Conservation (phyloP, 306 rosid species). For the Casuarina glauca region DNA sequence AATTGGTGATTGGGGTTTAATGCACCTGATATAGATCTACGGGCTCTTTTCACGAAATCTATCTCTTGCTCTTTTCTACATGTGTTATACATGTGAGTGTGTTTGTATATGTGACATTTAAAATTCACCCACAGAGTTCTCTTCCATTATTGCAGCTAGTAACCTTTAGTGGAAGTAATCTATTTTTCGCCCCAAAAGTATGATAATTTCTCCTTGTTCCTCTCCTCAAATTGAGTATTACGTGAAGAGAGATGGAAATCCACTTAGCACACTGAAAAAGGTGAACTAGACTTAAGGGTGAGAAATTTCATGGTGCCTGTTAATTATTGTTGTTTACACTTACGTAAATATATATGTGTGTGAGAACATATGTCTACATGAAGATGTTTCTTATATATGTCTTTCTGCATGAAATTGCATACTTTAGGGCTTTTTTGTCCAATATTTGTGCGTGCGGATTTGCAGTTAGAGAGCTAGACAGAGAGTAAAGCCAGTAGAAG, state of each 20-base stretch:
- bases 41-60: background rate
- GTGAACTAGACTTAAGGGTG: background rate
- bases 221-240: background rate
- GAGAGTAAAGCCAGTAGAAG: background rate
- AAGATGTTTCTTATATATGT: no score
- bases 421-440: no score
- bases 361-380: no score
- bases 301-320: background rate
- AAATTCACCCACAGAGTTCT: background rate
- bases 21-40: background rate
- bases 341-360: background rate
- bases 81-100: no score
- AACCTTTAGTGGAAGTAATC: background rate
- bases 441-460: background rate
- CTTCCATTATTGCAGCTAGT: background rate
- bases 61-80: background rate
- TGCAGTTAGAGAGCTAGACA: background rate
- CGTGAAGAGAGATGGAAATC: background rate
- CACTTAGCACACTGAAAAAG: background rate
- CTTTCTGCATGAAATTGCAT: no score
- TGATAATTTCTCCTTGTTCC: background rate
- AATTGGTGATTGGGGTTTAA: background rate
- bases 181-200: background rate
- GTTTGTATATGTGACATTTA: background rate
- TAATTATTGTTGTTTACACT: background rate